Evolutionary conservation across 2,329 filamentous ascomycete genomes (phyloP), one percentile per base, ranked within the genome.

Genomic region (Epichloe amarillans): DNA sequence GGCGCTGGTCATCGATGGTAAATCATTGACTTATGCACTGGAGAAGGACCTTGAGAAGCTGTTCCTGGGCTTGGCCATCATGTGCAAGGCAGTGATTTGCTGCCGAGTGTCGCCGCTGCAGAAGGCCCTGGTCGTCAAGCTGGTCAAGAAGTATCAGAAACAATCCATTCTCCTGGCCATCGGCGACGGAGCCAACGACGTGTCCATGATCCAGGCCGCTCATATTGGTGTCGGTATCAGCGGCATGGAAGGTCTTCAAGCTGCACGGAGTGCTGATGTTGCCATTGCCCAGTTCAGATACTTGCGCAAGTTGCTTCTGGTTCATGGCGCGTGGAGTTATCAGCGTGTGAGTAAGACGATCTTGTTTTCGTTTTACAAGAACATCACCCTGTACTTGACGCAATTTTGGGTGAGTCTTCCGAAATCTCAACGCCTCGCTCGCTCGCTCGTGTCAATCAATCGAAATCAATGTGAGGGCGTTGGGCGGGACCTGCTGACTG

Each of bases 121-220:
- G 62, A 98, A 98, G 69, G 94, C 93, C 15, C 74, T 98, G 55
- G 93, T 98, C 21, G 93, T 98, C 58, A 98, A 98, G 73, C 80
- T 97, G 57, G 93, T 98, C 63, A 98, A 97, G 70, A 88, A 89
- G 58, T 80, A 80, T 58, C 88, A 95, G 65, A 80, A 93, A 58
- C 87, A 96, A 64, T 82, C 88, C 12, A 89, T 98, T 58, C 81
- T 96, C 49, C 80, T 98, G 47, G 93, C 93, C 48, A 96, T 98
- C 65, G 93, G 93, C 58, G 93, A 98, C 61, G 93, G 93, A 57
- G 93, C 93, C 45, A 98, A 98, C 69, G 93, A 98, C 62, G 93
- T 98, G n/a, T 96, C 91, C 17, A 98, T 98, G 93, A 98, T 98
- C 50, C 93, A 98, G 72, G 93, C 93, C 11, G 93, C 93, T 12